Base-by-base conservation (phyloP, 352 stramenopile genomes). In the Pythium volutum region DNA sequence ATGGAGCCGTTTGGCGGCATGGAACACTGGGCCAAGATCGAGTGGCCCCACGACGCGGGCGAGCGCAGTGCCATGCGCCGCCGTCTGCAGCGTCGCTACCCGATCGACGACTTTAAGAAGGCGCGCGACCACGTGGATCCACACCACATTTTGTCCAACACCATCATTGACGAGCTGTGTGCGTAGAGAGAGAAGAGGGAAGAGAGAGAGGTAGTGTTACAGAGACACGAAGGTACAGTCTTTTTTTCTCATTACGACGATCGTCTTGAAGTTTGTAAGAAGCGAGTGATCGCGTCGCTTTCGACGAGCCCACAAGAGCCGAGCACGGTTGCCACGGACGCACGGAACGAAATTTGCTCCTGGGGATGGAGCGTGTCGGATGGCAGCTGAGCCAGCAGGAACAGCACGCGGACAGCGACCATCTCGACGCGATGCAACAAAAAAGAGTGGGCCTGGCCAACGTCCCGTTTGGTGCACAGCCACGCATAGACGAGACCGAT, bases 11-110 rank as follows among this genome's bases (percentile, higher is more conserved):
- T 94, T 56, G 82, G 84, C 18, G 87, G 86, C 2, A 88, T 90
- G 20, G 93, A 95, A 66, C 97, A 99, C 69, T 99, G 97, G 97
- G 96, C 96, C 18, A 99, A 99, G 76, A 90, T 99, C 54, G 96
- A 99, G 75, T 82, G 87, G 71, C 84, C 87, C 6, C 59, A 63
- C 25, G 85, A 84, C 69, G 61, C 62, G 23, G 51, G 38, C 15
- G 76, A 91, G 49, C 61, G 75, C 38, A 61, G 78, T 39, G 69
- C 78, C 34, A 84, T 92, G 71, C 77, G 74, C 31, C 50, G 79
- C 14, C 81, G 89, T 36, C 81, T 97, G 51, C 70, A 74, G 23
- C 76, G 79, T 59, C 71, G 84, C 55, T 98, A 97, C 77, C 71
- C 81, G n/a, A 62, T 98, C 23, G 66, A 93, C 6, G 74, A 88